Percentiles rank a stretch among this genome's conserved stretches.
These are phyloP conservation scores for Xerocomus tenax DNA, from an alignment of 1,284 basidiomycete genomes.

Conservation along the genomic window DNA sequence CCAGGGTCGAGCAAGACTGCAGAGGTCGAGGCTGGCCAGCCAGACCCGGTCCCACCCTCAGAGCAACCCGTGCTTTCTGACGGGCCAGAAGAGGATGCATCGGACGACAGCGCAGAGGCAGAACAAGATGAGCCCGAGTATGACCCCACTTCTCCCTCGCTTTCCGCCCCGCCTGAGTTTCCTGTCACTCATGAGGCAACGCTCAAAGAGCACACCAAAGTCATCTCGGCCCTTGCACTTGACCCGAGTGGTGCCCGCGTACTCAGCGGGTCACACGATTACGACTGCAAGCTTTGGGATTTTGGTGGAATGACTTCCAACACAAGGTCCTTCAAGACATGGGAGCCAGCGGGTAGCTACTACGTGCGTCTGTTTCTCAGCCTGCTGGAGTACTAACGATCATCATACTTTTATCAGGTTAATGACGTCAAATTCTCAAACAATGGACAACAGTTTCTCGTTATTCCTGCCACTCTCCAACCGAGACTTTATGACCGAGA, in stretches of 20 bases:
- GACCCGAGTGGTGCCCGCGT: conserved; percentile 92
- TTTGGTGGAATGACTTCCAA: conserved; percentile 95
- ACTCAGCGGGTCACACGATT: conserved; percentile 89
- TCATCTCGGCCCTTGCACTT: conserved; percentile 83
- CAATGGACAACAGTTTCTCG: conserved; percentile 77
- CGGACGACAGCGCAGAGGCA: conserved; percentile 29
- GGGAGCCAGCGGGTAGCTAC: conserved; percentile 90
- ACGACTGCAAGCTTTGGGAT: conserved; percentile 97
- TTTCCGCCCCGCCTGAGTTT: conserved; percentile 48
- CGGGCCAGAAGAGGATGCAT: conserved; percentile 24
- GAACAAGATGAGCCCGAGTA: conserved; percentile 51
- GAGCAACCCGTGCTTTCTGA: conserved; percentile 14
- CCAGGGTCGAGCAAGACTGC: conserved; percentile 16
- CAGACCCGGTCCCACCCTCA: conserved; percentile 3
- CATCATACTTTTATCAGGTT: conserved; percentile 44
- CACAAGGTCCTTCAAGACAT: conserved; percentile 89
- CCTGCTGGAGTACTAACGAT: not conserved
- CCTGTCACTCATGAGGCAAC: conserved; percentile 83
- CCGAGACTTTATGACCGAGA: conserved; percentile 85
- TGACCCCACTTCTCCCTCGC: conserved; percentile 38
- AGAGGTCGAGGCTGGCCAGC: conserved; percentile 8
- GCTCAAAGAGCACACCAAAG: conserved; percentile 91
- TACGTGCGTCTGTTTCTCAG: conserved; percentile 51
- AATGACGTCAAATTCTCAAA: conserved; percentile 84
- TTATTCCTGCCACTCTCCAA: conserved; percentile 81